Conservation (phyloP, 2,329 filamentous ascomycete species). For the Rutstroemia sp. region DNA sequence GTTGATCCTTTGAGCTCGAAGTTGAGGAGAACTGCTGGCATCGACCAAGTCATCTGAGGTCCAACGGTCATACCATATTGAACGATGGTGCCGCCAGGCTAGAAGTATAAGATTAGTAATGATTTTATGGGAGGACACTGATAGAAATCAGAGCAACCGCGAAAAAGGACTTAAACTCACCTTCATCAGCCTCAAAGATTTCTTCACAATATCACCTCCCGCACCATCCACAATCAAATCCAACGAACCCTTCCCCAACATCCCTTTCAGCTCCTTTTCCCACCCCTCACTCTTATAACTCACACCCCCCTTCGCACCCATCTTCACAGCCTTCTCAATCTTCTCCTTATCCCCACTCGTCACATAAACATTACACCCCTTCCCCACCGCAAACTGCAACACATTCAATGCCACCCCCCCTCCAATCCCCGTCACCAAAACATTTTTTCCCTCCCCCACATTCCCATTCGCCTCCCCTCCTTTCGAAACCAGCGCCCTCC, state of each 20-base stretch:
- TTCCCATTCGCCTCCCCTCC: constrained; percentile 49
- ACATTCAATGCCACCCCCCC: constrained; percentile 83
- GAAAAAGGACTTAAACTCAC: constrained; percentile 28
- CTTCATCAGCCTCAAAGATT: constrained; percentile 62
- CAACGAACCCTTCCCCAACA: constrained; percentile 56
- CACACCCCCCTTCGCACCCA: constrained; percentile 79
- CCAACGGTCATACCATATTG: constrained; percentile 86
- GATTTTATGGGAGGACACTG: background rate
- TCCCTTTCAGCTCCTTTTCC: constrained; percentile 64
- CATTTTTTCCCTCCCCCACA: constrained; percentile 57
- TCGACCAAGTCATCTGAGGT: constrained; percentile 80
- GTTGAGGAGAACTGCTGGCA: constrained; percentile 79
- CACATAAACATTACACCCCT: constrained; percentile 40
- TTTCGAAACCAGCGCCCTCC: constrained; percentile 80
- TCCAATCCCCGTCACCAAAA: constrained; percentile 86
- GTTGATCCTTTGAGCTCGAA: constrained; percentile 80
- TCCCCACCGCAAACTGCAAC: constrained; percentile 69
- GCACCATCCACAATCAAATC: constrained; percentile 90
- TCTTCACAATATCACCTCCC: constrained; percentile 74
- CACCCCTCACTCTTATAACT: constrained; percentile 71
- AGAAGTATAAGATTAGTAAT: background rate
- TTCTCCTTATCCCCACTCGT: constrained; percentile 55
- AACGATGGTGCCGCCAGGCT: constrained; percentile 73
- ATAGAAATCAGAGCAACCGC: background rate
- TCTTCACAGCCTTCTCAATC: constrained; percentile 58